Conservation (phyloP, 768 basidiomycete genomes). For the Porpolomopsis calyptriformis region DNA sequence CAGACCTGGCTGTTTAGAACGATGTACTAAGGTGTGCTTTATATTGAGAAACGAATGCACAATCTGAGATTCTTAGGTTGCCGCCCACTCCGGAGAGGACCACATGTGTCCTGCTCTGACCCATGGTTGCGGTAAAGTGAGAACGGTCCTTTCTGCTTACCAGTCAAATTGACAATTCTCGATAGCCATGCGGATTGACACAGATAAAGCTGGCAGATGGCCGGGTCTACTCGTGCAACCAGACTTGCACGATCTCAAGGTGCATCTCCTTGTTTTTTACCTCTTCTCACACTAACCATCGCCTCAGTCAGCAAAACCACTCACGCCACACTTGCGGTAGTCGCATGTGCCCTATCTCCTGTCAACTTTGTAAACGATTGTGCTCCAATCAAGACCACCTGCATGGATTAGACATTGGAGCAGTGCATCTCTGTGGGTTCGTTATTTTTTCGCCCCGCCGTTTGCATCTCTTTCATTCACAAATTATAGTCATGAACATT, state of each 20-base stretch:
- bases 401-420: conserved; percentile 32
- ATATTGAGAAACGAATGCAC: not conserved
- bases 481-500: conserved; percentile 37
- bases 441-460: conserved; percentile 6
- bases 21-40: conserved; percentile 36
- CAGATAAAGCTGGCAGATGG: conserved; percentile 20
- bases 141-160: conserved; percentile 4
- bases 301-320: conserved; percentile 34
- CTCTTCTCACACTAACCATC: not conserved
- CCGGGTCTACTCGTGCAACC: conserved; percentile 29
- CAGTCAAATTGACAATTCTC: conserved; percentile 6
- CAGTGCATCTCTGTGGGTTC: conserved; percentile 50
- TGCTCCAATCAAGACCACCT: conserved; percentile 41
- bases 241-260: conserved; percentile 34
- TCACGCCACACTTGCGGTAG: conserved; percentile 39
- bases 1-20: conserved; percentile 39
- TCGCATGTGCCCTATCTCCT: conserved; percentile 41
- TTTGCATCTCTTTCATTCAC: not conserved
- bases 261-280: conserved; percentile 9
- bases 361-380: conserved; percentile 45
- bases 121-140: conserved; percentile 48
- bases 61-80: conserved; percentile 24
- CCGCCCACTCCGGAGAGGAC: conserved; percentile 35
- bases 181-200: conserved; percentile 34
- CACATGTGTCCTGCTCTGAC: conserved; percentile 44